These are phyloP conservation scores for Hortaea werneckii DNA, from an alignment of 2,329 filamentous ascomycete genomes.

Conservation along the genomic window DNA sequence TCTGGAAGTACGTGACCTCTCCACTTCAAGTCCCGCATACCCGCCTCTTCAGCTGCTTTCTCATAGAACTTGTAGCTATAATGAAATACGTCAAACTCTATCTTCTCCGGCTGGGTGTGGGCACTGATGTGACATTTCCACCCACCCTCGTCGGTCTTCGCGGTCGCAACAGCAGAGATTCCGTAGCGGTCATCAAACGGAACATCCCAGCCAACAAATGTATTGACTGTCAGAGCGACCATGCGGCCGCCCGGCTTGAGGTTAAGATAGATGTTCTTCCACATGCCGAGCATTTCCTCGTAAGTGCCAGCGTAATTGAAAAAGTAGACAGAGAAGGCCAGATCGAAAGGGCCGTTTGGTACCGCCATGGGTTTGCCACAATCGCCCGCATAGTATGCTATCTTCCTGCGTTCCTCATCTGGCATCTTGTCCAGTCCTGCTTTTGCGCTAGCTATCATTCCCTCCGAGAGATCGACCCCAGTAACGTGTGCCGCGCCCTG, in stretches of 20 bases:
- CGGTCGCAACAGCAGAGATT: neutral
- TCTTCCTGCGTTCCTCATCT: neutral
- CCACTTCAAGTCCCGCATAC: conserved; percentile 6
- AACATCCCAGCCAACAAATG: neutral
- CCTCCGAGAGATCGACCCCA: conserved; percentile 2
- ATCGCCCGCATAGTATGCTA: neutral
- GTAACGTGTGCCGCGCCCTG: conserved; percentile 7
- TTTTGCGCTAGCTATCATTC: neutral
- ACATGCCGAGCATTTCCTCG: conserved; percentile 26
- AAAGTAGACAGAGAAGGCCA: conserved; percentile 29
- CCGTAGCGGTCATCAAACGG: neutral
- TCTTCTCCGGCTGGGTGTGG: neutral
- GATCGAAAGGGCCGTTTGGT: conserved; percentile 23
- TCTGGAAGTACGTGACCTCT: conserved; percentile 5
- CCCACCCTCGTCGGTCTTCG: neutral
- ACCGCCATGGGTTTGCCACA: conserved; percentile 16
- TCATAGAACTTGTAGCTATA: neutral
- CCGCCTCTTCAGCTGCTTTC: conserved; percentile 10
- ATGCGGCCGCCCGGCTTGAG: conserved; percentile 28
- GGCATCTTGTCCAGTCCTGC: neutral
- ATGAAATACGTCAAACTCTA: neutral
- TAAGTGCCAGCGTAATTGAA: conserved; percentile 28
- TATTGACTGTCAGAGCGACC: conserved; percentile 21
- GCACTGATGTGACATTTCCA: neutral
- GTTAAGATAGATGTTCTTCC: conserved; percentile 25